Base-by-base conservation (phyloP, 2,329 filamentous ascomycete species). In the Claviceps quebecensis region DNA sequence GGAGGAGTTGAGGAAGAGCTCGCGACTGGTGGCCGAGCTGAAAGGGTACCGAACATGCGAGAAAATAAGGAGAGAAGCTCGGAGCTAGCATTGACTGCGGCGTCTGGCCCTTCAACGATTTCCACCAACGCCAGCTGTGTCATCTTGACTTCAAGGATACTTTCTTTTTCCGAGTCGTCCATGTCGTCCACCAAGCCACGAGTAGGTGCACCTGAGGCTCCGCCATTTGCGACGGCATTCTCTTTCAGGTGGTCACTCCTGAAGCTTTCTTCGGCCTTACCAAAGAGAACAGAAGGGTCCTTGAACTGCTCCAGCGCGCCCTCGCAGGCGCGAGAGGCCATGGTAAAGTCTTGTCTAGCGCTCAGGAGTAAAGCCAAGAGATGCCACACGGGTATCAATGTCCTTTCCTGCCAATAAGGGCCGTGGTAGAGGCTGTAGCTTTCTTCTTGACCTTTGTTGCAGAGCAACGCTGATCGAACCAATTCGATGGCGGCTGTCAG, bases 61-160 rank as follows among this genome's bases (percentile, higher is more conserved):
- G 82, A 78, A 62, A 93, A 98, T 1, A 97, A 72, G 16, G 81
- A 81, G 19, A 98, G 71, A 40, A 98, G 73, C 65, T 96, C 89
- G 56, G 87, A 81, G 62, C 86, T 90, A 54, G 86, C 83, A 62
- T 95, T 95, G 48, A 97, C 87, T 17, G 93, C 91, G 52, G 84
- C 80, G 53, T 87, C 83, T 0, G 89, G 81, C 1, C 89, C 89
- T 63, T 96, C 89, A 3, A 87, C 71, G 16, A 93, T 71, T 66
- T 97, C 91, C 3, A 93, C 68, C 19, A 98, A 76, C 4, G 86
- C 78, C 54, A 98, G 73, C 61, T 97, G 90, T 11, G 91, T 96
- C 80, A 97, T 95, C 66, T 95, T 95, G 55, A 96, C 82, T 65
- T 97, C 87, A n/a, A 98, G 69, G 43, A 98, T 83, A 47, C 80